These are phyloP conservation scores for Mycocentrospora acerina DNA, from an alignment of 2,329 filamentous ascomycete genomes.

Conservation along the genomic window DNA sequence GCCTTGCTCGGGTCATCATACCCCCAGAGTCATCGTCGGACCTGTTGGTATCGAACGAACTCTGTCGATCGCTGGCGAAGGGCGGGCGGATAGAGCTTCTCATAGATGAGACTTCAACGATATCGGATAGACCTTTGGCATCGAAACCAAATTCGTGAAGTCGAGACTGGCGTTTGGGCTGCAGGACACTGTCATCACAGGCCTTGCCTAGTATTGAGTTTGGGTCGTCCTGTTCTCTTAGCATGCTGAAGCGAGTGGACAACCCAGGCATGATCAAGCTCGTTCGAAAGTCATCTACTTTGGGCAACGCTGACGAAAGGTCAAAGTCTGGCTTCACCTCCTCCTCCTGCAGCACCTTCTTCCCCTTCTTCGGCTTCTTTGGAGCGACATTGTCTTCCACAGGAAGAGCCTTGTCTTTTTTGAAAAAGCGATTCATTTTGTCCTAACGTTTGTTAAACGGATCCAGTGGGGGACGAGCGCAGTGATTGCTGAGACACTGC, in stretches of 20 bases:
- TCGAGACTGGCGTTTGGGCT: slow-evolving; percentile 77
- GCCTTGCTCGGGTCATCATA: slow-evolving; percentile 82
- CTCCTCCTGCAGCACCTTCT: slow-evolving; percentile 51
- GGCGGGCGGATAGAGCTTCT: slow-evolving; percentile 55
- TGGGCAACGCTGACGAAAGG: slow-evolving; percentile 71
- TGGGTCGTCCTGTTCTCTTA: slow-evolving; percentile 91
- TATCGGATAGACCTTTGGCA: slow-evolving; percentile 69
- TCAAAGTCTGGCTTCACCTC: slow-evolving; percentile 69
- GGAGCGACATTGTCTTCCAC: slow-evolving; percentile 35
- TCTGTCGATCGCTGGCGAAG: slow-evolving; percentile 60
- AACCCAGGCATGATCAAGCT: slow-evolving; percentile 94
- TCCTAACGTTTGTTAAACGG: slow-evolving; percentile 24
- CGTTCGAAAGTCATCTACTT: slow-evolving; percentile 88
- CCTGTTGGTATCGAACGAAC: slow-evolving; percentile 64
- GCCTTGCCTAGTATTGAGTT: slow-evolving; percentile 88
- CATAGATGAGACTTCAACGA: slow-evolving; percentile 87
- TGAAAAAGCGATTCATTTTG: slow-evolving; percentile 77
- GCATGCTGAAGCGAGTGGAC: slow-evolving; percentile 94
- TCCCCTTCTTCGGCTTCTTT: slow-evolving; percentile 49
- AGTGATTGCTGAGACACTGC: slow-evolving; percentile 4
- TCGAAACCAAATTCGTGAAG: slow-evolving; percentile 70
- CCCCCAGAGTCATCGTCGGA: slow-evolving; percentile 71
- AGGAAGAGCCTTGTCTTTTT: slow-evolving; percentile 50
- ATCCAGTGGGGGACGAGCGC: slow-evolving; percentile 6
- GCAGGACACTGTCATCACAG: slow-evolving; percentile 89